These are phyloP conservation scores for Aphanoascus verrucosus DNA, from an alignment of 2,329 filamentous ascomycete species.

Conservation along the genomic window DNA sequence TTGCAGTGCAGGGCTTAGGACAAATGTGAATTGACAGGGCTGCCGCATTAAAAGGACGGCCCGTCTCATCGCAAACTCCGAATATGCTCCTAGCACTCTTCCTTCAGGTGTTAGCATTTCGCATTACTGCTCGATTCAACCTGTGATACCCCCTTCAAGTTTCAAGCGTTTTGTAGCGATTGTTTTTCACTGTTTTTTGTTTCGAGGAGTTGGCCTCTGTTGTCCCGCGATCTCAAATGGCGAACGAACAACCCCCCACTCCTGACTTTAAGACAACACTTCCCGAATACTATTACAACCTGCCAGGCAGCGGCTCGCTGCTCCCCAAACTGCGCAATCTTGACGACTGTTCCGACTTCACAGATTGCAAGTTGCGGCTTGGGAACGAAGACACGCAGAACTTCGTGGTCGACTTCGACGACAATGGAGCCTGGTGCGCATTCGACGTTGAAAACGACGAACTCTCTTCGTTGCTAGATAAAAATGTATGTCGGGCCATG, in stretches of 20 bases:
- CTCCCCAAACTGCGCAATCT: constrained; percentile 28
- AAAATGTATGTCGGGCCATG: constrained; percentile 22
- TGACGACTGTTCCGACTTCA: constrained; percentile 28
- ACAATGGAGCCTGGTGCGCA: constrained; percentile 33
- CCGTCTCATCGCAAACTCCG: not conserved
- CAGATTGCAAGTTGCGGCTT: constrained; percentile 22
- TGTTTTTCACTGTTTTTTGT: too few relatives aligned
- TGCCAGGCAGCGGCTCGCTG: constrained; percentile 1
- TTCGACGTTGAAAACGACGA: constrained; percentile 29
- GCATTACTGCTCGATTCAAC: too few relatives aligned
- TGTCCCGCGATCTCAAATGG: not conserved
- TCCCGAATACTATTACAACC: constrained; percentile 6
- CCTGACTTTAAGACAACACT: constrained; percentile 9
- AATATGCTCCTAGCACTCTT: too few relatives aligned
- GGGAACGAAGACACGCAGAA: constrained; percentile 27
- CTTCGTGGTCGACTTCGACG: constrained; percentile 37
- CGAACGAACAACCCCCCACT: not conserved
- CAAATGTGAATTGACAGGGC: not conserved
- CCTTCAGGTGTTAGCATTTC: too few relatives aligned
- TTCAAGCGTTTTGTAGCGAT: too few relatives aligned
- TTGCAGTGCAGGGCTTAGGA: not conserved
- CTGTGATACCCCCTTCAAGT: too few relatives aligned
- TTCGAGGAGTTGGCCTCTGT: not conserved
- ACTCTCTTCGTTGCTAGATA: constrained; percentile 26
- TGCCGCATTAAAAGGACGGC: not conserved